Evolutionary conservation across 306 rosid genomes (phyloP), one percentile per base, ranked within the genome.

Genomic region (Vigna hirtella): DNA sequence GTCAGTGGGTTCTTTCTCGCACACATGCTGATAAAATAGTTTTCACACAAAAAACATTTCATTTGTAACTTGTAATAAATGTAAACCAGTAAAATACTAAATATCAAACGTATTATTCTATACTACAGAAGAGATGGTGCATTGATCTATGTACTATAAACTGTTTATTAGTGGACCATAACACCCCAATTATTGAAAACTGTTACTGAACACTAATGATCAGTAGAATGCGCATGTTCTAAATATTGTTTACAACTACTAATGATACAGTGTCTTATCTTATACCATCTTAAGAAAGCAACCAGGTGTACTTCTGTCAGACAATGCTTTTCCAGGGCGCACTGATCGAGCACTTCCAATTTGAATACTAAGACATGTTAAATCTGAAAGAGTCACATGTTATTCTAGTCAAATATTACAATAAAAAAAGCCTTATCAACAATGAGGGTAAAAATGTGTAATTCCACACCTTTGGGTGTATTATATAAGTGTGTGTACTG

Each of bases 271-370:
- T 73, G 69, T 76, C 64, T 40, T 38, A 73, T 66, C 67, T 53
- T 77, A 62, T 94, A 92, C 98, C 98, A 90, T 82, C 84, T 94
- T 88, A 74, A 95, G 92, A 81, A 89, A 82, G 91, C 97, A 81
- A 77, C 74, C 89, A 2, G 98, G 98, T 77, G 80, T 85, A 66
- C 59, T 79, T 87, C 83, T 90, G 88, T 86, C 81, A 9, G 49
- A 83, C 49, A 90, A 79, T 56, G 82, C 82, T 45, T 72, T 90
- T 76, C 93, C 92, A 43, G 93, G 84, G 76, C 88, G 90, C 97
- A 90, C 83, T 82, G 83, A 85, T 72, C 89, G 89, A 77, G 91
- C 87, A 82, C 86, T 85, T 91, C 79, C 91, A 89, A 88, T 83
- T 88, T 85, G 94, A 76, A 83, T 77, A 79, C 73, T 86, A 67